These are phyloP conservation scores for Pleurotus platypus DNA, from an alignment of 768 basidiomycete species.

Conservation along the genomic window DNA sequence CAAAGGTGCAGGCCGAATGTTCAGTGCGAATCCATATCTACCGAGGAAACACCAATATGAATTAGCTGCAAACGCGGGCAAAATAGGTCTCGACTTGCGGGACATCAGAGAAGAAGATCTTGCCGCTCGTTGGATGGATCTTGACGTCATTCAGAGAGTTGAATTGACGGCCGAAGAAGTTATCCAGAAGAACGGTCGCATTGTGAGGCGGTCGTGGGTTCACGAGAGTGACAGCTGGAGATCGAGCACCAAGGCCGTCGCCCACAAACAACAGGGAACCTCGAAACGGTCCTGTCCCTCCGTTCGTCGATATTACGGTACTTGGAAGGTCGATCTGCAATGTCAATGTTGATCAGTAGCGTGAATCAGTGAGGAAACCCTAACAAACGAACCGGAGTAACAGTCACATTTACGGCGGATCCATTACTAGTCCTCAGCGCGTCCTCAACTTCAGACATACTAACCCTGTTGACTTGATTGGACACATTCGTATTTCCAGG, in stretches of 20 bases:
- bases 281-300: constrained; percentile 62
- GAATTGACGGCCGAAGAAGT: constrained; percentile 77
- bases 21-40: constrained; percentile 62
- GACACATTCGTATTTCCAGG: constrained; percentile 47
- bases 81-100: constrained; percentile 34
- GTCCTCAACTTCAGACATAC: constrained; percentile 48
- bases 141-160: constrained; percentile 81
- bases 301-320: constrained; percentile 65
- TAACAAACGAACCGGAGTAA: constrained; percentile 31
- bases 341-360: constrained; percentile 4
- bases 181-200: constrained; percentile 67
- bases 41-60: not conserved
- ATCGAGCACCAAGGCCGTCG: constrained; percentile 59
- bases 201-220: constrained; percentile 65
- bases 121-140: constrained; percentile 59
- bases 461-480: constrained; percentile 60
- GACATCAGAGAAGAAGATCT: constrained; percentile 76
- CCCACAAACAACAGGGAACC: constrained; percentile 58
- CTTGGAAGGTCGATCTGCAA: constrained; percentile 53
- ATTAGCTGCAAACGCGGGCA: not conserved
- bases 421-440: constrained; percentile 33
- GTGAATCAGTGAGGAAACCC: not conserved
- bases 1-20: constrained; percentile 63
- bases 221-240: constrained; percentile 61
- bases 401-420: constrained; percentile 41